Conservation (phyloP, 2,329 filamentous ascomycete species). For the Colletotrichum sp. region DNA sequence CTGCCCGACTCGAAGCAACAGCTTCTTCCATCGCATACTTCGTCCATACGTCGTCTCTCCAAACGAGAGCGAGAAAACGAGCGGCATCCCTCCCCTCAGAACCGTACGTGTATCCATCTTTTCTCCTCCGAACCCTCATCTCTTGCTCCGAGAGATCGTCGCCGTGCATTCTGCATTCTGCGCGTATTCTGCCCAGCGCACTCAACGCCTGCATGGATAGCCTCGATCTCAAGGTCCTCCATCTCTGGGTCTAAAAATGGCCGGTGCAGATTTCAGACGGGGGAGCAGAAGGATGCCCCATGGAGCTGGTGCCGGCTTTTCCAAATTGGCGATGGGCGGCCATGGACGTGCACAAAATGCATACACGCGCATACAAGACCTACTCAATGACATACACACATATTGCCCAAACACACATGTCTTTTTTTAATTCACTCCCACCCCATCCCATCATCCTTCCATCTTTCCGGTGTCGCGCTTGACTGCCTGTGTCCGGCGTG, state of each 20-base stretch:
- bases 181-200: neutral
- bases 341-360: neutral
- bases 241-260: neutral
- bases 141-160: neutral
- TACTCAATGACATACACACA: neutral
- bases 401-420: neutral
- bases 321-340: neutral
- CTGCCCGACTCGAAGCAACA: neutral
- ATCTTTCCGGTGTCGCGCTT: neutral
- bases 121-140: neutral
- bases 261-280: neutral
- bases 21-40: neutral
- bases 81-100: neutral
- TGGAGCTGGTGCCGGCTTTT: neutral
- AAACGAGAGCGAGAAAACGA: neutral
- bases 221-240: neutral
- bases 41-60: neutral
- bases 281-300: neutral
- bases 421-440: neutral
- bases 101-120: neutral
- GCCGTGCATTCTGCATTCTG: neutral
- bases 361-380: neutral
- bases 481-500: conserved; percentile 13
- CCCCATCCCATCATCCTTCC: neutral
- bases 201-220: neutral